Evolutionary conservation across 129 eudicot genomes (phyloP).

Genomic region (Sambucus nigra): DNA sequence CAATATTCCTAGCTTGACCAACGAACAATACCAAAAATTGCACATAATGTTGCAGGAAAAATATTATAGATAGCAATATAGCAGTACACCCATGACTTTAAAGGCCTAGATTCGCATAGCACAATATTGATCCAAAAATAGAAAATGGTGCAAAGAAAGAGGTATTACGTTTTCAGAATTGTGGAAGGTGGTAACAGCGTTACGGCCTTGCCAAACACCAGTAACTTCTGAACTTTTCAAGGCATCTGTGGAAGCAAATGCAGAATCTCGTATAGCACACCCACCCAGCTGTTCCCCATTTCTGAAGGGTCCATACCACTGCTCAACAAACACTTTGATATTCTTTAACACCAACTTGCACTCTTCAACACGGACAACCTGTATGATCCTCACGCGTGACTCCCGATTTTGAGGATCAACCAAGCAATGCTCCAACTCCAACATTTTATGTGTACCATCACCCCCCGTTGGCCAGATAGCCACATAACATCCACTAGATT

Average conservation of each 20-base stretch:
- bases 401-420: conserved; percentile 64
- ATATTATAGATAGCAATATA: background rate
- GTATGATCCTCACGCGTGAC: conserved; percentile 71
- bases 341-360: conserved; percentile 23
- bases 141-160: background rate
- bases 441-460: conserved; percentile 9
- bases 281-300: conserved; percentile 93
- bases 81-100: background rate
- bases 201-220: conserved; percentile 53
- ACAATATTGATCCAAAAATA: background rate
- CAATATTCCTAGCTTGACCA: background rate
- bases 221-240: conserved; percentile 41
- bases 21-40: background rate
- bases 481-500: conserved; percentile 51
- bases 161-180: conserved; percentile 30
- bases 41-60: background rate
- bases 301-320: conserved; percentile 96
- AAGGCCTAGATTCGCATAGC: background rate
- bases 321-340: conserved; percentile 75
- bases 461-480: conserved; percentile 46
- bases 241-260: conserved; percentile 64
- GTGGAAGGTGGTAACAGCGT: conserved; percentile 41
- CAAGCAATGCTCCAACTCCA: conserved; percentile 89
- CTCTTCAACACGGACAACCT: conserved; percentile 36
- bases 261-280: conserved; percentile 84